Base-by-base conservation (phyloP, 805 yeast genomes). In the Candida succiphila region DNA sequence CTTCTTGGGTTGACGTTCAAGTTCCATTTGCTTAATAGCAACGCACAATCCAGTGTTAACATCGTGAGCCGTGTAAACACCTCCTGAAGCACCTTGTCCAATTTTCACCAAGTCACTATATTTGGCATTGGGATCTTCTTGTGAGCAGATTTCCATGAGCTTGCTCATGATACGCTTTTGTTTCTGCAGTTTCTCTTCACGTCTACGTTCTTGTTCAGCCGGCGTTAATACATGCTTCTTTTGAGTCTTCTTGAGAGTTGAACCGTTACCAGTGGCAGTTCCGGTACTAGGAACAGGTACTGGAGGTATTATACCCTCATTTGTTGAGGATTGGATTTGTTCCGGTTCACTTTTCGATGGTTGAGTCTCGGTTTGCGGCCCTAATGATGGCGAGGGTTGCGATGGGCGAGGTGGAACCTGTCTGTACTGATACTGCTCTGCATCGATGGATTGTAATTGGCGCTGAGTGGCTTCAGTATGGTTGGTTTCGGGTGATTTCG, bases 11-110 rank as follows among this genome's bases (percentile, higher is more conserved):
- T 92, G 99, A 47, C 80, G 81, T 44, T 84, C 94, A 35, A 92
- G 61, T 48, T 86, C 86, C 95, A 92, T 92, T 62, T 92, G 96
- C 54, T 92, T 92, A 46, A 92, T 84, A 7, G 99, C 99, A 25
- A 92, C 96, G 32, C 75, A 66, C 21, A 62, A 61, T 35, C 65
- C 64, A 17, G 67, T 65, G 14, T 69, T 67, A 23, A 59, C 51
- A 43, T 78, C 82, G 45, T 78, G 73, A 0, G 96, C 96, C 21
- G 92, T 85, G 49, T 79, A 92, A 21, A 92, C 99, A 26, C 95
- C 95, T 35, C 98, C 99, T 13, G 94, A 80, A 0, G 98, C 98
- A 50, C 99, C 98, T 61, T 92, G 98, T 1, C 99, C 99, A 42
- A 92, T 80, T 55, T 89, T 88, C 25, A 72, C 68, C 40, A 89